Conservation (phyloP, 2,329 filamentous ascomycete species). For the Lasiodiplodia citricola region DNA sequence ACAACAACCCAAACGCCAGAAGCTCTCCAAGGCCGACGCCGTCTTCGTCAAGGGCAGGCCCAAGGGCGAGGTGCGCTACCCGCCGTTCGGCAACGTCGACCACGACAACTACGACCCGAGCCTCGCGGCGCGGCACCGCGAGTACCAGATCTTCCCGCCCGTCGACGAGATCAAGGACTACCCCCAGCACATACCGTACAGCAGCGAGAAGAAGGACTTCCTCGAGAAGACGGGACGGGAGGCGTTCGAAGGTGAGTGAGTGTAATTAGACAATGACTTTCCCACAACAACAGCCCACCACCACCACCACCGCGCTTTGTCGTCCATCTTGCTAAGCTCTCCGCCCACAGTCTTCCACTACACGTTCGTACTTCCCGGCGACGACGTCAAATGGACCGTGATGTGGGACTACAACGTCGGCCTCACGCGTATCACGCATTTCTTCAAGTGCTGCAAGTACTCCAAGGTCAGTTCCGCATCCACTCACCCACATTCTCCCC, state of each 20-base stretch:
- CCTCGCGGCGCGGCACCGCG: constrained; percentile 63
- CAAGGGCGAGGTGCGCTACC: constrained; percentile 73
- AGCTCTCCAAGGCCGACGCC: constrained; percentile 68
- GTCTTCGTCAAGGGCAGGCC: constrained; percentile 66
- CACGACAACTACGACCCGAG: constrained; percentile 50
- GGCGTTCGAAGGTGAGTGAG: constrained; percentile 77
- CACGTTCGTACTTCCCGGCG: constrained; percentile 72
- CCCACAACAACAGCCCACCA: neutral
- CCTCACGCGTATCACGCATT: constrained; percentile 88
- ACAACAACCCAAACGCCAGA: constrained; percentile 51
- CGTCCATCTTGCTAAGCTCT: constrained; percentile 29
- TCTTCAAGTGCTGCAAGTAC: constrained; percentile 90
- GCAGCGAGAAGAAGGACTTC: constrained; percentile 91
- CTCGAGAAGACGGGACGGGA: constrained; percentile 84
- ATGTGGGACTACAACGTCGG: constrained; percentile 99
- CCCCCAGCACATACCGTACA: constrained; percentile 80
- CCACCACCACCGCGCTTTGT: neutral
- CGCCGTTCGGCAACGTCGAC: constrained; percentile 68
- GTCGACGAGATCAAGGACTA: constrained; percentile 62
- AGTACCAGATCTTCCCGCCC: constrained; percentile 68
- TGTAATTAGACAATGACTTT: neutral
- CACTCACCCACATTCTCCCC: neutral
- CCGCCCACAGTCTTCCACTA: constrained; percentile 76
- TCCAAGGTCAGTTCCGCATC: constrained; percentile 69
- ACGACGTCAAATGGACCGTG: constrained; percentile 72